Evolutionary conservation across 2,329 filamentous ascomycete genomes (phyloP), one percentile per base, ranked within the genome.

Genomic region (Ceratocystis lukuohia): DNA sequence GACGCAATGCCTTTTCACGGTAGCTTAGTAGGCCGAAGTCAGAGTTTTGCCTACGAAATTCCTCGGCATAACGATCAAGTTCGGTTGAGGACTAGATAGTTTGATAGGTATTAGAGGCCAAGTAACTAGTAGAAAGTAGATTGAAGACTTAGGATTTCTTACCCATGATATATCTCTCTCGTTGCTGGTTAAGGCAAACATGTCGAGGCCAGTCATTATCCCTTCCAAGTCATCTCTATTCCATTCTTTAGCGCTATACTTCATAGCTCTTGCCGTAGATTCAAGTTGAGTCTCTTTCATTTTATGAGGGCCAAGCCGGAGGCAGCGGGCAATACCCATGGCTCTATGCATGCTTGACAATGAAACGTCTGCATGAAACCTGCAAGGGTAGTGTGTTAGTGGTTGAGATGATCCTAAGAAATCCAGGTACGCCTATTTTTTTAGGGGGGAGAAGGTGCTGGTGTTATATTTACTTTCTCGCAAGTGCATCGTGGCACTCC

Each of bases 121-220:
- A 12, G 15, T 12, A 41, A 15, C 37, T 41, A 15, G 37, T 4
- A 4, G 10, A 41, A 41, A 12, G 37, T 41, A 12, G 37, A 41
- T 41, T 3, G 12, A 15, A 41, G 37, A 5, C 37, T 41, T 12
- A 41, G 10, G 37, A 41, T 20, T 61, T 15, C 81, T 67, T 76
- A 88, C 87, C 76, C 91, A 85, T 66, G 88, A 81, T 64, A 93
- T 76, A 72, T 95, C 91, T n/a, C 87, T 85, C 37, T 81, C 79
- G 20, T 84, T 82, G 65, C 88, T 87, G 70, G 88, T 84, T 33
- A 93, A 78, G 59, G 96, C 84, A 75, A 97, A 97, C 75, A 97
- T 82, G 74, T 97, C 94, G 74, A 95, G 96, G 15, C 88, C 88
- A 22, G 86, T 88, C 17, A 97, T 77, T 1, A 88, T 88, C 67